Evolutionary conservation across 2,329 filamentous ascomycete genomes (phyloP), one percentile per base, ranked within the genome.

Genomic region (Lasiodiplodia sp.): DNA sequence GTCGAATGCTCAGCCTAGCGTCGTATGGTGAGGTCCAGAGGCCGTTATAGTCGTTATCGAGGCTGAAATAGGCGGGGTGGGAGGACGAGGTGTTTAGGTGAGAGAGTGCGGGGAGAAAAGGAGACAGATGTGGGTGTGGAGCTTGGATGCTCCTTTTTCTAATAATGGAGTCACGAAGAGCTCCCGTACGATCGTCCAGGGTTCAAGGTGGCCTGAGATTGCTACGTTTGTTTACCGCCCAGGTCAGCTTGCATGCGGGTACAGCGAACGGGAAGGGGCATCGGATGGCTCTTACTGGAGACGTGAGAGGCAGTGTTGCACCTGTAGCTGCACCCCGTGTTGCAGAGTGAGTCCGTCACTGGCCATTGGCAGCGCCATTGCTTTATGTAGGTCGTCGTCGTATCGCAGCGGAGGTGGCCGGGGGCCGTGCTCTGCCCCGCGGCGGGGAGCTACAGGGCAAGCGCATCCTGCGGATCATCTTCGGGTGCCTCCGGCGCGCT

Each of bases 201-300:
- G 64, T 28, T 40, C 14, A 25, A 52, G 56, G 55, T 67, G 65
- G 65, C 52, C 65, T 67, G 53, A 67, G 65, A 67, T 14, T 28
- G 49, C n/a, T 67, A 25, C 31, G 40, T 58, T 18, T 67, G 44
- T 57, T 40, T 55, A 65, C 62, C 31, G 47, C 31, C 60, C 44
- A 23, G 52, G 52, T 56, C 23, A 62, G 58, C 58, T 49, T 34
- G 55, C 55, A 40, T 38, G 21, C 7, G 18, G 12, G 14, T 28
- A 18, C 53, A 56, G 23, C 53, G 28, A 11, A 12, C 18, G 51
- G 18, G 4, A 28, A 14, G 25, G 2, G 51, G 51, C 51, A 16
- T 11, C 44, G 51, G 51, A 12, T 4, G 31, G 40, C 49, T 38
- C 64, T 51, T 58, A 56, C 63, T 37, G 63, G n/a, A 38, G 28